phyloP scores from a whole-genome alignment of 768 basidiomycete genomes.

The Mycena albidolilacea region DNA sequence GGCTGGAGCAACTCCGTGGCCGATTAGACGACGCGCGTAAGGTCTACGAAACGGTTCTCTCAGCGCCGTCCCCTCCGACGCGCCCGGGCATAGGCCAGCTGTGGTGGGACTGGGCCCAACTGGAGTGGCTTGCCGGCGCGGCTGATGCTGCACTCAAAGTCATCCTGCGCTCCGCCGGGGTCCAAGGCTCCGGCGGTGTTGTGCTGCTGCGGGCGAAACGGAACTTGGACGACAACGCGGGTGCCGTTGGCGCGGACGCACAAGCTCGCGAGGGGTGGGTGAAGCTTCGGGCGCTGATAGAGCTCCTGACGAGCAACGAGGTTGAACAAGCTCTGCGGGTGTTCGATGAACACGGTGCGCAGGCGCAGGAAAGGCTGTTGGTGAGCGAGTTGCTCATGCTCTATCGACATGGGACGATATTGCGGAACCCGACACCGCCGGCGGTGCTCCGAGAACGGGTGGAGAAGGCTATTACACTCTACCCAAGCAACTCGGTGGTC shows the following conservation, averaged over 20 bases:
- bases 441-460: conserved; percentile 70
- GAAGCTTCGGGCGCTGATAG: conserved; percentile 74
- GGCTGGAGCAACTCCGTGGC: conserved; percentile 77
- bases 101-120: conserved; percentile 90
- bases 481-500: conserved; percentile 80
- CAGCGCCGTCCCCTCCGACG: conserved; percentile 54
- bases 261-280: conserved; percentile 74
- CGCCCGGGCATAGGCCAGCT: conserved; percentile 59
- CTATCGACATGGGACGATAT: conserved; percentile 68
- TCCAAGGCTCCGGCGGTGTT: conserved; percentile 68
- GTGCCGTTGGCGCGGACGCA: conserved; percentile 57
- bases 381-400: conserved; percentile 71
- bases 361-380: conserved; percentile 67
- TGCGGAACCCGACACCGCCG: conserved; percentile 74
- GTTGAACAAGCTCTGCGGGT: conserved; percentile 56
- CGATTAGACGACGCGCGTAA: conserved; percentile 80
- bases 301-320: conserved; percentile 67
- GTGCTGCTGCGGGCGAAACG: conserved; percentile 76
- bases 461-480: conserved; percentile 66
- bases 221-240: conserved; percentile 67
- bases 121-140: conserved; percentile 80
- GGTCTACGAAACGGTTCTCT: conserved; percentile 79
- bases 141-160: conserved; percentile 66
- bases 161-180: conserved; percentile 67
- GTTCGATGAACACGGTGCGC: conserved; percentile 55